Evolutionary conservation across 1,139 yeast species (phyloP).

Genomic region (Saccharomyces hybrid): DNA sequence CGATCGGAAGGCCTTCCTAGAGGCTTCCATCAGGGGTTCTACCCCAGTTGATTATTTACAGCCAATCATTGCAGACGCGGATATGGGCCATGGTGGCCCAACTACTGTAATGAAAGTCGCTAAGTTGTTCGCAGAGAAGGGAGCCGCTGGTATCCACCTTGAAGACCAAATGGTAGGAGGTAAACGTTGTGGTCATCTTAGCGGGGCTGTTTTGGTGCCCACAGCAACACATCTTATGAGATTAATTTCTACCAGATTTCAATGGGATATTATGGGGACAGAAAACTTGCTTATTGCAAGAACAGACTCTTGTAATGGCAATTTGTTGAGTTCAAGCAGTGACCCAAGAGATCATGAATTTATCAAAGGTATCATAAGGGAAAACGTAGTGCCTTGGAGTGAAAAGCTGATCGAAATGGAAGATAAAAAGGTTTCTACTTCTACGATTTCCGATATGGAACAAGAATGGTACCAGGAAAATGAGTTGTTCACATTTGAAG

Average conservation of each 20-base stretch:
- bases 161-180: conserved; percentile 63
- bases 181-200: conserved; percentile 57
- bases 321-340: conserved; percentile 45
- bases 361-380: conserved; percentile 41
- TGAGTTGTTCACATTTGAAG: conserved; percentile 42
- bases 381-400: conserved; percentile 39
- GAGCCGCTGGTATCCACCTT: conserved; percentile 58
- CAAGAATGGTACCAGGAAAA: conserved; percentile 40
- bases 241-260: conserved; percentile 52
- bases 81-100: conserved; percentile 63
- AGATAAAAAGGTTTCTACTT: conserved; percentile 25
- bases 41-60: conserved; percentile 43
- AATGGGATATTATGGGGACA: conserved; percentile 59
- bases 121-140: conserved; percentile 55
- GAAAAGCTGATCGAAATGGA: conserved; percentile 43
- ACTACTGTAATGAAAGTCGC: conserved; percentile 59
- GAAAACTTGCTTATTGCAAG: conserved; percentile 54
- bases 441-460: conserved; percentile 36
- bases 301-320: conserved; percentile 54
- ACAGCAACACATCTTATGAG: conserved; percentile 51
- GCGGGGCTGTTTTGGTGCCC: conserved; percentile 59
- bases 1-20: conserved; percentile 48
- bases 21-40: conserved; percentile 21
- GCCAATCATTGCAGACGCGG: conserved; percentile 62
- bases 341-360: conserved; percentile 52